Conservation (phyloP, 2,329 filamentous ascomycete genomes). For the Aureobasidium sp. region DNA sequence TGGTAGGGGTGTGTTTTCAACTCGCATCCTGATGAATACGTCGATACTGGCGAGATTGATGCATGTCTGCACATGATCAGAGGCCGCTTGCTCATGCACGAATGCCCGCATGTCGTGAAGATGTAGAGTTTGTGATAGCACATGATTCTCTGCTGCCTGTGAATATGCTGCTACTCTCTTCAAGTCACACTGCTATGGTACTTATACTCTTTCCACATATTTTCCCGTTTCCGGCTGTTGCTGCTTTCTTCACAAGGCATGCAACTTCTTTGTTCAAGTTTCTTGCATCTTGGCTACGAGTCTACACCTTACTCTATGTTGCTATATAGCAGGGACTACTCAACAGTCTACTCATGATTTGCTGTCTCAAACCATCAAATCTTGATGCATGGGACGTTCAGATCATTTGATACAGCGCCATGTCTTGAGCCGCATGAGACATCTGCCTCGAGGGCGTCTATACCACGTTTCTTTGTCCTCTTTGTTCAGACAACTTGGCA, state of each 20-base stretch:
- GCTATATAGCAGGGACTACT: neutral
- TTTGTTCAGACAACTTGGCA: neutral
- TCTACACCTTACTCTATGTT: neutral
- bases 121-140: conserved; percentile 36
- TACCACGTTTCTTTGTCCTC: neutral
- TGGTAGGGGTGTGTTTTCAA: conserved; percentile 29
- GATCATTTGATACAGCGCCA: neutral
- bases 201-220: neutral
- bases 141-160: conserved; percentile 23
- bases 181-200: neutral
- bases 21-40: conserved; percentile 20
- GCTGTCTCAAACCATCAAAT: neutral
- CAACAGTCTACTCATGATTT: neutral
- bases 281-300: neutral
- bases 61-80: conserved; percentile 28
- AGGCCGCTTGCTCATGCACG: conserved; percentile 25
- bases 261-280: neutral
- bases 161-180: neutral
- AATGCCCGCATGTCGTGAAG: conserved; percentile 35
- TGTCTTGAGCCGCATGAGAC: neutral
- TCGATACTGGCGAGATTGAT: conserved; percentile 16
- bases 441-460: neutral
- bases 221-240: neutral
- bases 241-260: neutral
- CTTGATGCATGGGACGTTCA: neutral